These are phyloP conservation scores for Trichocladium antarcticum DNA, from an alignment of 495 filamentous ascomycete genomes.

Conservation along the genomic window DNA sequence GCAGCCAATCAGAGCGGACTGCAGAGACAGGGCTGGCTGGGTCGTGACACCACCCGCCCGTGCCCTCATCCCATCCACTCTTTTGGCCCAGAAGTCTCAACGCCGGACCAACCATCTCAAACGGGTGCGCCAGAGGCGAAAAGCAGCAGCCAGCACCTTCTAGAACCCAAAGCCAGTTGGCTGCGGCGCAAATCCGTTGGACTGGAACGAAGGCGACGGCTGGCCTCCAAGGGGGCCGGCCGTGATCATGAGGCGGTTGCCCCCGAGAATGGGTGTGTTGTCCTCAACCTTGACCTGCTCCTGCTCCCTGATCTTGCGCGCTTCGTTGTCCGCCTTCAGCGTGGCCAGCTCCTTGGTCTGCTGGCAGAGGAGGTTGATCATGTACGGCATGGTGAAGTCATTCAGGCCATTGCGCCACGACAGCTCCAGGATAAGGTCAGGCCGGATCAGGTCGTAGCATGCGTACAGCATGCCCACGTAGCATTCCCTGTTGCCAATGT, in stretches of 20 bases:
- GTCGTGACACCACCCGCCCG: too few relatives aligned
- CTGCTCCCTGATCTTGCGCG: constrained; percentile 80
- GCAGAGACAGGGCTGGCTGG: too few relatives aligned
- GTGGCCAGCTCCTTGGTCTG: constrained; percentile 74
- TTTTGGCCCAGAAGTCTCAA: too few relatives aligned
- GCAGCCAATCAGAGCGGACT: too few relatives aligned
- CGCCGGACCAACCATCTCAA: background rate
- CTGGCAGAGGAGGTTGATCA: constrained; percentile 95
- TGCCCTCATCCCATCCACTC: too few relatives aligned
- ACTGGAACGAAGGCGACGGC: constrained; percentile 50
- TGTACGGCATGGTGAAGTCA: constrained; percentile 99
- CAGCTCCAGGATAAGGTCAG: constrained; percentile 85
- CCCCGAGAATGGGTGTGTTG: constrained; percentile 84
- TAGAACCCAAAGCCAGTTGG: constrained; percentile 56
- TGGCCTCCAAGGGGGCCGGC: constrained; percentile 57
- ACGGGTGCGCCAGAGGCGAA: constrained; percentile 4
- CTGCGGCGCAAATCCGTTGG: constrained; percentile 74
- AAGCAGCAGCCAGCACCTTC: constrained; percentile 18
- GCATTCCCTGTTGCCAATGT: constrained; percentile 97
- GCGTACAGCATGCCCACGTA: constrained; percentile 98
- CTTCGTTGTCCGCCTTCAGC: constrained; percentile 94
- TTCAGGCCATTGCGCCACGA: constrained; percentile 92
- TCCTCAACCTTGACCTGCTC: constrained; percentile 83
- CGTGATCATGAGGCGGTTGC: constrained; percentile 93
- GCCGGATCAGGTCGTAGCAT: constrained; percentile 93